A percentile compares a stretch with the other conserved stretches of the same genome.
These are phyloP conservation scores for Lecanoromycetidae sp. DNA, from an alignment of 2,329 filamentous ascomycete genomes.

Conservation along the genomic window DNA sequence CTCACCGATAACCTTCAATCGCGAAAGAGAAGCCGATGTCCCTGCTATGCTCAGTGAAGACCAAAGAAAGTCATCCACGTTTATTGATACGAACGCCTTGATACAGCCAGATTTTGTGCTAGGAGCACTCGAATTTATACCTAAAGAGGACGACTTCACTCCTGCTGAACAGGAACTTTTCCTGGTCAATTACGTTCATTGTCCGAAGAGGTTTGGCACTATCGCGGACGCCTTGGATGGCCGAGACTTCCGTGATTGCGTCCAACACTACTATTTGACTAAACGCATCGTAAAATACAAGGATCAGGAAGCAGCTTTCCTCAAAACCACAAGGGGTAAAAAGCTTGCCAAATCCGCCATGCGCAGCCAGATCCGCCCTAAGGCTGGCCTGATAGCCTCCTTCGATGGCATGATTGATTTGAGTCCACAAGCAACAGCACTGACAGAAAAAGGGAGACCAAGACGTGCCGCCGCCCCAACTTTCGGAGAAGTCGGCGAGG, in stretches of 20 bases:
- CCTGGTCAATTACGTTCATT: conserved; percentile 35
- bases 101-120: conserved; percentile 30
- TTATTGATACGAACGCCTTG: conserved; percentile 36
- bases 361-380: conserved; percentile 27
- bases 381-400: conserved; percentile 11
- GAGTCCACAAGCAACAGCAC: conserved; percentile 34
- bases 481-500: conserved; percentile 29
- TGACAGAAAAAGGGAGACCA: conserved; percentile 39
- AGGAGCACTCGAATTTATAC: conserved; percentile 34
- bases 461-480: conserved; percentile 39
- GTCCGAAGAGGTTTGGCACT: conserved; percentile 41
- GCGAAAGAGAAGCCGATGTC: conserved; percentile 34
- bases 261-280: conserved; percentile 40
- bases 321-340: conserved; percentile 29
- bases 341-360: conserved; percentile 18
- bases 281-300: conserved; percentile 40
- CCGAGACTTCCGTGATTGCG: conserved; percentile 37
- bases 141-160: conserved; percentile 37
- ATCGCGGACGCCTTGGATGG: conserved; percentile 37
- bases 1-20: conserved; percentile 30
- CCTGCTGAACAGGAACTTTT: conserved; percentile 36
- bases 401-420: conserved; percentile 20
- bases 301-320: conserved; percentile 30
- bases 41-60: conserved; percentile 35
- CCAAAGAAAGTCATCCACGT: conserved; percentile 30